Base-by-base conservation (phyloP, 2,329 filamentous ascomycete species). In the Lomentospora prolificans region DNA sequence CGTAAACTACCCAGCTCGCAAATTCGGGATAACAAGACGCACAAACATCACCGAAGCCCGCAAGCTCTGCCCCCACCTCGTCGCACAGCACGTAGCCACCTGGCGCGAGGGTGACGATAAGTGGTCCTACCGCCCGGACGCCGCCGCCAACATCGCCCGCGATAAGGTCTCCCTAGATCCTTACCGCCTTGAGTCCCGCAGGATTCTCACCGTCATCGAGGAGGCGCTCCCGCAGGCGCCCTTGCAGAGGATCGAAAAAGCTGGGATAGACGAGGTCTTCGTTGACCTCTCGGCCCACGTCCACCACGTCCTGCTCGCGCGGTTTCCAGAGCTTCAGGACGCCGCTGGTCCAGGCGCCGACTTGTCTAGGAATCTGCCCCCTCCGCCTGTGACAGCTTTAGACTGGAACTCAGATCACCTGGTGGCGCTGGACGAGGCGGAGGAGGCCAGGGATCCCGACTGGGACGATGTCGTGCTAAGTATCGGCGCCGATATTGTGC, bases 81-180 rank as follows among this genome's bases (percentile, higher is more conserved):
- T 95, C 57, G 75, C 88, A 55, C 92, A 96, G 70, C 94, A 99
- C 68, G 94, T 97, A 17, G 91, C 90, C 46, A 97, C 91, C 4
- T 97, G 91, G 85, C 85, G 88, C 64, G 91, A 95, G 67, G 92
- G 92, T 0, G 89, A 96, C 60, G 86, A 87, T 61, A 88, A 82
- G 64, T 99, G 94, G 94, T 88, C 85, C 9, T 99, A 99, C 67
- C 85, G 87, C 56, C 81, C 89, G 28, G 89, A 95, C 66, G 86
- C 89, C 8, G 84, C 82, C 55, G 81, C 80, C 64, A 84, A 89
- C 63, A 94, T 96, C 62, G 83, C 81, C 39, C 91, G 86, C 30
- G 87, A 96, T 68, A 99, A 99, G 70, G 94, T 97, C 36, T 95
- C 89, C 5, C 74, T 99, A 39, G 94, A 99, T 67, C 90, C 90